Base-by-base conservation (phyloP, 2,329 filamentous ascomycete species). In the Arthrobotrys sphaeroides region DNA sequence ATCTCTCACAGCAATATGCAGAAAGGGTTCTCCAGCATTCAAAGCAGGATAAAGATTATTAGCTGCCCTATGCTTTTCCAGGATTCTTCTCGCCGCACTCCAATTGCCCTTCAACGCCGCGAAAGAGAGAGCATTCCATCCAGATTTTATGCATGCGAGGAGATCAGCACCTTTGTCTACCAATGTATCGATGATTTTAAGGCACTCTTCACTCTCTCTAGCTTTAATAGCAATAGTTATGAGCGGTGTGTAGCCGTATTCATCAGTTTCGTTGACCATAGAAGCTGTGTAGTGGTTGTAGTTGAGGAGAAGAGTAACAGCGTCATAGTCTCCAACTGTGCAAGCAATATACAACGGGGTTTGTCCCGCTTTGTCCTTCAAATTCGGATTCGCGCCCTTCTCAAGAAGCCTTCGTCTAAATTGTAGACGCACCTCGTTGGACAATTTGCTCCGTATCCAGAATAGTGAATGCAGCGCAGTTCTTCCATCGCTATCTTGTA, bases 221-320 rank as follows among this genome's bases (percentile, higher is more conserved):
- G 24, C 24, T 12, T 40, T 9, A 9, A 13, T 33, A 16, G 22
- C 42, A 10, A 51, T 22, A 6, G n/a, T 20, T 13, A 47, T 55
- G 1, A 72, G 55, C 5, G 42, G 45, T 2, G 67, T 72, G 24
- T 45, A 3, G 1, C 67, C 67, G 3, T 45, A 5, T 2, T 7
- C 26, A 13, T 72, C 57, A 16, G 62, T 57, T 18, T 72, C 67
- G 22, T 72, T 72, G 13, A 49, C 13, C 22, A 28, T 49, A 10
- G 28, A 28, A 3, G 12, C 5, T 1, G 47, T 24, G n/a, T 72
- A 12, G 7, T 28, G 22, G 22, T 38, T 57, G 13, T 40, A 38
- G 4, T 64, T 18, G 7, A 72, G 55, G 1, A 72, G 43, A 13
- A 72, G 57, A 16, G 40, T 28, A 2, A 72, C 57, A 2, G 22